A percentile compares a stretch with the other conserved stretches of the same genome.
phyloP scores from a whole-genome alignment of 345 rosid genomes.

The Dipteronia dyeriana region DNA sequence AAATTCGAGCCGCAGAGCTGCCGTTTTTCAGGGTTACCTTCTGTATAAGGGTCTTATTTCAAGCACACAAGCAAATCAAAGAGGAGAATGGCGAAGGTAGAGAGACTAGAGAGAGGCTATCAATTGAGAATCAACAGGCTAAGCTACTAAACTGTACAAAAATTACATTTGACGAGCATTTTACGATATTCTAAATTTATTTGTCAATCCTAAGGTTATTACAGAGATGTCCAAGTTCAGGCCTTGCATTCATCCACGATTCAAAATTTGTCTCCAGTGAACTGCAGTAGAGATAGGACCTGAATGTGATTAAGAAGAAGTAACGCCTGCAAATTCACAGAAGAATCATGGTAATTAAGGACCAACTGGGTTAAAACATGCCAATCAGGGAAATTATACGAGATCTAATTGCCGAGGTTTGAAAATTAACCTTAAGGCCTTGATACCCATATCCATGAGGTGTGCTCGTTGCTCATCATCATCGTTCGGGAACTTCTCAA shows the following conservation, averaged over 20 bases:
- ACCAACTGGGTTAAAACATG: neutral
- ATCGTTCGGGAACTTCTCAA: slow-evolving; percentile 42
- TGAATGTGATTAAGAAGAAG: slow-evolving; percentile 81
- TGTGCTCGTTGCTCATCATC: slow-evolving; percentile 67
- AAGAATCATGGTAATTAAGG: neutral
- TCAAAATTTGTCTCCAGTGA: slow-evolving; percentile 56
- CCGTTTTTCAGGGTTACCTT: neutral
- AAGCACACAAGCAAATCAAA: neutral
- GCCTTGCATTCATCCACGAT: slow-evolving; percentile 84
- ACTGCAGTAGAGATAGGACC: slow-evolving; percentile 79
- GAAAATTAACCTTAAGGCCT: slow-evolving; percentile 78
- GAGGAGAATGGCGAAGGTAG: neutral
- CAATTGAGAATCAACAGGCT: slow-evolving; percentile 19
- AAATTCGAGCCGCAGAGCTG: neutral
- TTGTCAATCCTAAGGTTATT: slow-evolving; percentile 80
- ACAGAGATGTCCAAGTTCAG: slow-evolving; percentile 93
- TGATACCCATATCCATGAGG: slow-evolving; percentile 77
- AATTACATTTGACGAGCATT: slow-evolving; percentile 22
- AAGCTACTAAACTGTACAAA: slow-evolving; percentile 34
- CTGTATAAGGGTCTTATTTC: neutral
- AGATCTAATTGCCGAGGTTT: slow-evolving; percentile 6
- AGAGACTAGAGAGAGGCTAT: slow-evolving; percentile 2
- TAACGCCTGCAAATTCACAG: slow-evolving; percentile 65
- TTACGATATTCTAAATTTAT: slow-evolving; percentile 23
- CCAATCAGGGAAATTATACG: neutral